phyloP scores from a whole-genome alignment of 2,329 filamentous ascomycete species.

The Cladosporium velox region DNA sequence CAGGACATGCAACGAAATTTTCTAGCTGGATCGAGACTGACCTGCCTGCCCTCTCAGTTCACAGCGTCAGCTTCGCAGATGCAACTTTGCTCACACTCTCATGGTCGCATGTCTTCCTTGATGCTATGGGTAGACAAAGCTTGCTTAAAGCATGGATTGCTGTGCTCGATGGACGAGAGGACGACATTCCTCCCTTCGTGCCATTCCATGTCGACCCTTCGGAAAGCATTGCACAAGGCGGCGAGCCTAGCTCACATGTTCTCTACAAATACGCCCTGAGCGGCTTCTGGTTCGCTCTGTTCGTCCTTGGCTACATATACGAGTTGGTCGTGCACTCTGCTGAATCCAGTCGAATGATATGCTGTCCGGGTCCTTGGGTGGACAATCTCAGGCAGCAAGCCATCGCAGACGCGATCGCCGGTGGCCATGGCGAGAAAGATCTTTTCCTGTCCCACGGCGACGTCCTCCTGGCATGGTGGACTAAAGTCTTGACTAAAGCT shows the following conservation, averaged over 20 bases:
- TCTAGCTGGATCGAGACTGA: constrained; percentile 26
- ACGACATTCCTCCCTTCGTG: constrained; percentile 23
- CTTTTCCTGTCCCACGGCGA: constrained; percentile 33
- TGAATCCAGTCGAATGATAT: constrained; percentile 11
- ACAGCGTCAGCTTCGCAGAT: constrained; percentile 30
- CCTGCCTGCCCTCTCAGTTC: constrained; percentile 28
- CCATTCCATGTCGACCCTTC: constrained; percentile 32
- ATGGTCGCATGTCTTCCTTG: constrained; percentile 32
- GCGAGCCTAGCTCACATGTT: constrained; percentile 25
- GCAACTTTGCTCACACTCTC: constrained; percentile 31
- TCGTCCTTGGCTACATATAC: constrained; percentile 20
- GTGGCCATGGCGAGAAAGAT: constrained; percentile 21
- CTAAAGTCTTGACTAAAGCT: constrained; percentile 20
- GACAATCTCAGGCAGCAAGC: constrained; percentile 23
- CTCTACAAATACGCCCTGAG: constrained; percentile 21
- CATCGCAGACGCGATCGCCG: constrained; percentile 23
- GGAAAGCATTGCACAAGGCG: constrained; percentile 25
- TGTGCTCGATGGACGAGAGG: constrained; percentile 31
- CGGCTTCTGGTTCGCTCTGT: constrained; percentile 20
- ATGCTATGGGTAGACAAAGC: constrained; percentile 27
- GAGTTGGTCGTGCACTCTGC: constrained; percentile 18
- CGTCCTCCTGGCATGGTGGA: constrained; percentile 31
- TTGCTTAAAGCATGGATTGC: constrained; percentile 31
- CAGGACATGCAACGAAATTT: constrained; percentile 19
- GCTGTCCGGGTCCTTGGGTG: constrained; percentile 26